These are phyloP conservation scores for Sutorius australiensis DNA, from an alignment of 768 basidiomycete species.

Conservation along the genomic window DNA sequence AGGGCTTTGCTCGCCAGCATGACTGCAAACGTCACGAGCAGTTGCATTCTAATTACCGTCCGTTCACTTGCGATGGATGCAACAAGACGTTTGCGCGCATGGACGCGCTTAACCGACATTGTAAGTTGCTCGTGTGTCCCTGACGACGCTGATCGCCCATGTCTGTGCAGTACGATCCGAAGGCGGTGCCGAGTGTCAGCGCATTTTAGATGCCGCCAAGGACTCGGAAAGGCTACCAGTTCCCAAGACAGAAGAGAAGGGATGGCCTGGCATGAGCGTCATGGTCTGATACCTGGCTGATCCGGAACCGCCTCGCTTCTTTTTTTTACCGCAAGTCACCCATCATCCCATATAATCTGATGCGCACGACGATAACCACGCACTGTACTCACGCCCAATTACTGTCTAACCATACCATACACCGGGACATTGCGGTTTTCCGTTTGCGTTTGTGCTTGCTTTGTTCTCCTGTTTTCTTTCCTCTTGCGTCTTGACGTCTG, in stretches of 20 bases:
- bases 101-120: constrained; percentile 91
- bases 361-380: constrained; percentile 15
- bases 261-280: constrained; percentile 31
- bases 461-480: too few species aligned
- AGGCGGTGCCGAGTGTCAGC: constrained; percentile 73
- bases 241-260: constrained; percentile 33
- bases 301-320: not conserved
- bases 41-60: constrained; percentile 87
- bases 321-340: constrained; percentile 14
- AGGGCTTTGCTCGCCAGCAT: constrained; percentile 91
- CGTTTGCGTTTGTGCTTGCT: too few species aligned
- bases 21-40: constrained; percentile 97
- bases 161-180: constrained; percentile 63
- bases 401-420: constrained; percentile 22
- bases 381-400: constrained; percentile 14
- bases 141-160: not conserved
- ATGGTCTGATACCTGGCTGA: constrained; percentile 23
- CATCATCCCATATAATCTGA: constrained; percentile 26
- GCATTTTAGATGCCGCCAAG: constrained; percentile 35
- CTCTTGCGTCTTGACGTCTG: too few species aligned
- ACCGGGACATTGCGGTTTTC: constrained; percentile 23
- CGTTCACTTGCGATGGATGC: constrained; percentile 92
- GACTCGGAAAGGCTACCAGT: constrained; percentile 22
- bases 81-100: constrained; percentile 90
- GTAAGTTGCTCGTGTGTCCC: constrained; percentile 42